Evolutionary conservation across 176 grass and related monocot species (phyloP).

Genomic region (Melocanna baccifera): DNA sequence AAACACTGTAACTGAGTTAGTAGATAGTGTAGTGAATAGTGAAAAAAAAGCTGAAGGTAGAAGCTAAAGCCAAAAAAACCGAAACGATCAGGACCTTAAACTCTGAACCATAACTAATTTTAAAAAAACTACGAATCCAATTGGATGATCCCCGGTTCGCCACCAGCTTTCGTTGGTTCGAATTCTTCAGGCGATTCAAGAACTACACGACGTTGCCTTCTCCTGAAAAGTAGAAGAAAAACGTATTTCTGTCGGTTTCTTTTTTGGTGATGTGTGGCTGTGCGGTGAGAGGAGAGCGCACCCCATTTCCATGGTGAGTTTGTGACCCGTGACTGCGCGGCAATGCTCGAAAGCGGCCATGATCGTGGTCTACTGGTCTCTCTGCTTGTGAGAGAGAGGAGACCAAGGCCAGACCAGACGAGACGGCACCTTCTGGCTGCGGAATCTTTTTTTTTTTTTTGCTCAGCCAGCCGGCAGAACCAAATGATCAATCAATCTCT

Average conservation of each 20-base stretch:
- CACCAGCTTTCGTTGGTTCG: no score
- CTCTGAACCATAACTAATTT: no score
- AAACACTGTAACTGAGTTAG: no score
- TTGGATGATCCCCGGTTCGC: no score
- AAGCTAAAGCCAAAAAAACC: no score
- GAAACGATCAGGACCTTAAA: no score
- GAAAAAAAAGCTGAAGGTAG: no score
- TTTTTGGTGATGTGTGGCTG: neutral
- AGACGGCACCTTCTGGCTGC: neutral
- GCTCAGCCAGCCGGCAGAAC: neutral
- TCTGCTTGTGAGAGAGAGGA: neutral
- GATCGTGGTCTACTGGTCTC: neutral
- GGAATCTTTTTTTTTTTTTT: neutral
- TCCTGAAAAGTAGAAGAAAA: neutral
- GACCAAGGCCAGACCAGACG: no score
- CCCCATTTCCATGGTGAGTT: neutral
- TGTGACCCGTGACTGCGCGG: neutral
- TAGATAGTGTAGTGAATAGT: no score
- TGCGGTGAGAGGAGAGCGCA: neutral
- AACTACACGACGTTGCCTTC: neutral
- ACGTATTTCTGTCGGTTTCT: neutral
- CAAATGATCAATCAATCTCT: no score
- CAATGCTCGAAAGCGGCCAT: neutral
- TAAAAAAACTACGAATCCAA: no score
- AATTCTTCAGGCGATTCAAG: neutral